A percentile compares a stretch with the other conserved stretches of the same genome.
Conservation (phyloP, 1,284 basidiomycete species). For the Rhodotorula sp. region DNA sequence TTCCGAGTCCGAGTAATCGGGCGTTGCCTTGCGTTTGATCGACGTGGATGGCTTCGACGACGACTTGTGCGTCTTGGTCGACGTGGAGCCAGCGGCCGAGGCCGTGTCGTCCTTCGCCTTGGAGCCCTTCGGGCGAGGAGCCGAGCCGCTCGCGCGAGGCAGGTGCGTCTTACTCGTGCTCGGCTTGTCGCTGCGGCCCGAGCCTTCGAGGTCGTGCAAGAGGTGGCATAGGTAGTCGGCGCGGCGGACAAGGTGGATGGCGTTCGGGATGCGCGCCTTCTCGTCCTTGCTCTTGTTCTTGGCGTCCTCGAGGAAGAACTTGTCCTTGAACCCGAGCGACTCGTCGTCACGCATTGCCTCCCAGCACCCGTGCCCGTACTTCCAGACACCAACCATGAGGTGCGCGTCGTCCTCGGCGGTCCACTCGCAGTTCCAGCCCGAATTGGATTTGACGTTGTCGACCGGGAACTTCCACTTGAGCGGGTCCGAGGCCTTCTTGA, state of each 20-base stretch:
- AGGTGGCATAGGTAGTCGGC: conserved; percentile 91
- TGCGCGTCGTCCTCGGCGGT: conserved; percentile 88
- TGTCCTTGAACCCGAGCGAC: conserved; percentile 77
- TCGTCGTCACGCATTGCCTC: conserved; percentile 89
- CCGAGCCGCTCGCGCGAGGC: conserved; percentile 15
- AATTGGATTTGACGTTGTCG: conserved; percentile 86
- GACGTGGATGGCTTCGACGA: conserved; percentile 26
- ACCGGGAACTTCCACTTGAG: conserved; percentile 83
- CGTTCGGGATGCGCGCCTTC: conserved; percentile 78
- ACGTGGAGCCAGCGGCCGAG: not conserved
- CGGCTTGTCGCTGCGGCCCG: conserved; percentile 2
- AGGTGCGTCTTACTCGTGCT: conserved; percentile 16
- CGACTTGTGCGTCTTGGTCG: not conserved
- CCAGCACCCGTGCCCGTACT: conserved; percentile 96
- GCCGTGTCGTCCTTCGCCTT: conserved; percentile 9
- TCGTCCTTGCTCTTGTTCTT: conserved; percentile 71
- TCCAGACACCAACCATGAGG: conserved; percentile 87
- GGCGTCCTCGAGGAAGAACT: conserved; percentile 96
- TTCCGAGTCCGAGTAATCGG: conserved; percentile 31
- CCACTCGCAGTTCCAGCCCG: conserved; percentile 95
- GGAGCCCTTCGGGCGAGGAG: conserved; percentile 17
- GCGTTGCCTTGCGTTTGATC: conserved; percentile 46
- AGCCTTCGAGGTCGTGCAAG: conserved; percentile 59
- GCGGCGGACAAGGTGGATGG: conserved; percentile 93
- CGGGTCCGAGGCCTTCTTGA: conserved; percentile 60